phyloP scores from a whole-genome alignment of 2,329 filamentous ascomycete genomes.

The Fusarium cyanostomum region DNA sequence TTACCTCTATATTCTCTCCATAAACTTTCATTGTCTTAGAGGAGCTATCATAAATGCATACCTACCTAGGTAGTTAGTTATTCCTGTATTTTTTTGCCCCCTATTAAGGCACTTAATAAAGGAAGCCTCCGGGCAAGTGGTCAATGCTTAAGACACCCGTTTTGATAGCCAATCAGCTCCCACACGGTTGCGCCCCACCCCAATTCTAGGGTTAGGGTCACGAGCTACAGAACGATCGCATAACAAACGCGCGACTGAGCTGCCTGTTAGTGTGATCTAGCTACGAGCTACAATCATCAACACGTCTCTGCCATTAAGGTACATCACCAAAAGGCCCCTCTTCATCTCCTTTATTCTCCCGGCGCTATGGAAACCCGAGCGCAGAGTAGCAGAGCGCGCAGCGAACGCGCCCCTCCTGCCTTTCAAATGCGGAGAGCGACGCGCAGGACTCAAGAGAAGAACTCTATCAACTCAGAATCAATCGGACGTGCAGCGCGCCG shows the following conservation, averaged over 20 bases:
- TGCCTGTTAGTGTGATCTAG: background rate
- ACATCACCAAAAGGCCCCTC: background rate
- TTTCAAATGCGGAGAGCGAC: conserved; percentile 12
- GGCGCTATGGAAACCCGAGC: conserved; percentile 31
- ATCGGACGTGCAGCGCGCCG: background rate
- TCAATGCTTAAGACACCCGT: conserved; percentile 16
- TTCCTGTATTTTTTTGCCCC: no score
- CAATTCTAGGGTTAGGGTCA: conserved; percentile 40
- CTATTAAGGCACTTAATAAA: no score
- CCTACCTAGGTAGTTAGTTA: no score
- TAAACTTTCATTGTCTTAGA: no score
- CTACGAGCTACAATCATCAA: background rate
- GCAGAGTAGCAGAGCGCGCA: conserved; percentile 18
- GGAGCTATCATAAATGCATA: no score
- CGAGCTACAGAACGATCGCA: conserved; percentile 14
- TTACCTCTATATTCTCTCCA: no score
- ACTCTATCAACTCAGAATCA: background rate
- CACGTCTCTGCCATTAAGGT: background rate
- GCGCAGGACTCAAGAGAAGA: conserved; percentile 27
- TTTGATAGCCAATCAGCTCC: conserved; percentile 11
- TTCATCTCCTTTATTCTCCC: background rate
- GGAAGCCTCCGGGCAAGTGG: no score
- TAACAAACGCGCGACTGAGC: background rate
- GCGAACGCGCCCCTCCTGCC: conserved; percentile 9
- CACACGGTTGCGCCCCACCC: background rate